Base-by-base conservation (phyloP, 495 filamentous ascomycete genomes). In the Entonaema liquescens region DNA sequence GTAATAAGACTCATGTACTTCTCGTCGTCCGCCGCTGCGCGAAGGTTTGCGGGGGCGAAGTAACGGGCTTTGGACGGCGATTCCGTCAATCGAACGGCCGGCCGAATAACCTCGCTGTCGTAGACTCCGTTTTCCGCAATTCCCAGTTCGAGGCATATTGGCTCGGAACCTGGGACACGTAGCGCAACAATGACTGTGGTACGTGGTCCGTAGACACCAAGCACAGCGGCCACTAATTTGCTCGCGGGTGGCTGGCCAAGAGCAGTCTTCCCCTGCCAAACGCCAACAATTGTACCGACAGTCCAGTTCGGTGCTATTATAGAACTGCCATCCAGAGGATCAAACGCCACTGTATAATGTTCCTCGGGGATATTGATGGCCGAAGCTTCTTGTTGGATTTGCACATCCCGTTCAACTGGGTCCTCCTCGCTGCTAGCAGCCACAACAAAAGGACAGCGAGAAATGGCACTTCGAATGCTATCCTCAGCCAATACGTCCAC, bases 371-470 rank as follows among this genome's bases (percentile, higher is more conserved):
- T 21, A 13, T 54, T n/a, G n/a, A 9, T 31, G n/a, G 17, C 33
- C n/a, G 35, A 0, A 13, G 49, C 19, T 38, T 29, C 38, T 67
- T 62, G 35, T 36, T 35, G 54, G 23, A 13, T 64, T 38, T 36
- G 36, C 15, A 36, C 58, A 9, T 33, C 13, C 23, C 71, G 70
- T 71, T 87, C 84, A 1, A 83, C 68, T 3, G 84, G 84, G 40
- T 86, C 83, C 71, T 87, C 85, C 64, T 87, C 85, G 75, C 83
- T 85, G 70, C 81, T 83, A 6, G 83, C 84, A 0, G 80, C 82
- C 26, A 71, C 58, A 1, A 85, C 77, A 8, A 78, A 74, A 5
- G 82, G 78, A 54, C 83, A 85, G 11, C 67, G 62, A 8, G 77
- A 72, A 28, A 85, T 71, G 5, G 80, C 82, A 0, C 60, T 47